Conservation (phyloP, 2,329 filamentous ascomycete species). For the Drechslerella coelobrocha region DNA sequence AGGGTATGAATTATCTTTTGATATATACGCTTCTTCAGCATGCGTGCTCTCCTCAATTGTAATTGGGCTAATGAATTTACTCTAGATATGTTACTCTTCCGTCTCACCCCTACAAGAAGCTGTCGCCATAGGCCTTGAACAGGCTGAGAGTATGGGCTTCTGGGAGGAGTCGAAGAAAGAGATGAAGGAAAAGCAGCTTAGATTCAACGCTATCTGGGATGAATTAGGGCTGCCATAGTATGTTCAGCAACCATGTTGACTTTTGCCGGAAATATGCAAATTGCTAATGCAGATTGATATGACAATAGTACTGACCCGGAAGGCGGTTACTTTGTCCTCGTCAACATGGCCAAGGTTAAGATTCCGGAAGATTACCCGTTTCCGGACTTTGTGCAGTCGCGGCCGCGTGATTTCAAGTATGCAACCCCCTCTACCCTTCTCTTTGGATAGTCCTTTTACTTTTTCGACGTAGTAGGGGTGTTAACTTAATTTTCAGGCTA, state of each 20-base stretch:
- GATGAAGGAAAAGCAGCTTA: constrained; percentile 87
- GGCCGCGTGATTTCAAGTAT: constrained; percentile 86
- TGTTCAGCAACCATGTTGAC: constrained; percentile 41
- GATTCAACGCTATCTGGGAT: constrained; percentile 81
- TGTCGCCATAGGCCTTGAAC: constrained; percentile 88
- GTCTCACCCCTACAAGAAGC: constrained; percentile 95
- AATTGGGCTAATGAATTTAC: constrained; percentile 9
- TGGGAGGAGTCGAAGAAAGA: constrained; percentile 83
- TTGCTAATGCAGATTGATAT: constrained; percentile 50
- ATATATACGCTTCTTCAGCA: too few relatives aligned
- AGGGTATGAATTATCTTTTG: constrained; percentile 59
- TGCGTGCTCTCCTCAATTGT: too few relatives aligned
- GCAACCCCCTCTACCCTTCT: not conserved
- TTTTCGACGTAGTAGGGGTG: not conserved
- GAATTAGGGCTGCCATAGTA: constrained; percentile 72
- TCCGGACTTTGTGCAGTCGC: constrained; percentile 81
- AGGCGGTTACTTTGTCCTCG: constrained; percentile 96
- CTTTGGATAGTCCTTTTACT: not conserved
- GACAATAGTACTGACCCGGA: constrained; percentile 81
- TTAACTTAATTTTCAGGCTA: constrained; percentile 59
- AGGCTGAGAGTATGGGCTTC: constrained; percentile 83
- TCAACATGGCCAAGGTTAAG: constrained; percentile 87
- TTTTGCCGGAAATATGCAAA: not conserved
- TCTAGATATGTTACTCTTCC: constrained; percentile 83
- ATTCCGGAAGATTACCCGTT: constrained; percentile 85